Evolutionary conservation across 129 eudicot species (phyloP).

Genomic region (Smallanthus sonchifolius): DNA sequence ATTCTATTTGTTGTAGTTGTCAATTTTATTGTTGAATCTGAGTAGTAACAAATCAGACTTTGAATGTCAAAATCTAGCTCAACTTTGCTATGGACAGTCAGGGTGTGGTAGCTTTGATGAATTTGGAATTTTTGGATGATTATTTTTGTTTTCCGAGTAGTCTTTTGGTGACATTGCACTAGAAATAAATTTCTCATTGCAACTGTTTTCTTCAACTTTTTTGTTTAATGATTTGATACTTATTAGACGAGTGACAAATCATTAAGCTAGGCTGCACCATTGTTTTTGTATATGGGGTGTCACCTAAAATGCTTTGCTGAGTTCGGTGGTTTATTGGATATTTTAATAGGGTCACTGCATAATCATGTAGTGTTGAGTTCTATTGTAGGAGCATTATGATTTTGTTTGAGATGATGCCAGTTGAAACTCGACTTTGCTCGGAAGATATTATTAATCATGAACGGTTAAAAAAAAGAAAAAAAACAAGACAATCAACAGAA

Average conservation of each 20-base stretch:
- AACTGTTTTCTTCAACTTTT: neutral
- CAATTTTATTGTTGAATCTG: neutral
- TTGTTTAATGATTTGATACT: neutral
- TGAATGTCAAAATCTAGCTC: conserved; percentile 9
- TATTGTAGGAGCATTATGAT: neutral
- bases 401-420: neutral
- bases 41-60: neutral
- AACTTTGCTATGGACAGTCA: neutral
- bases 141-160: neutral
- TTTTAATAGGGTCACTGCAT: neutral
- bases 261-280: conserved; percentile 1
- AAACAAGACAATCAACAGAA: no score
- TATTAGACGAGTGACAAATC: neutral
- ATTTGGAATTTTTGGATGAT: neutral
- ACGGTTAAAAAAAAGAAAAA: no score
- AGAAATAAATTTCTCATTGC: neutral
- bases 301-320: neutral
- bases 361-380: neutral
- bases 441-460: no score
- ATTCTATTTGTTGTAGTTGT: neutral
- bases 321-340: neutral
- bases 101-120: neutral
- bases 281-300: neutral
- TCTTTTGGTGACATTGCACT: neutral
- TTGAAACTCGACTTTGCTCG: neutral